Base-by-base conservation (phyloP, 257 asterid species). In the Solanum megistacrolobum region DNA sequence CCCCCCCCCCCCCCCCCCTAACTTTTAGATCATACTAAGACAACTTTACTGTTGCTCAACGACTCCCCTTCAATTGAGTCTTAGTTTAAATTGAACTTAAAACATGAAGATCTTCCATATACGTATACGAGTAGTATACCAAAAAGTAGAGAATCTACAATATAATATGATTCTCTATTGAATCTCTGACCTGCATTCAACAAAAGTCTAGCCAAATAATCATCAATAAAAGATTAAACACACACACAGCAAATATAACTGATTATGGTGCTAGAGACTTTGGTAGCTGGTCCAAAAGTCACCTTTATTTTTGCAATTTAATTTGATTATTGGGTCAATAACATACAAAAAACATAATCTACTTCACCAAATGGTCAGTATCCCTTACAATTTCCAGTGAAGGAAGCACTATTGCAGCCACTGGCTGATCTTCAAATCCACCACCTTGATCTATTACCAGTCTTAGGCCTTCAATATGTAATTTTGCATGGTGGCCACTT, bases 401-500 rank as follows among this genome's bases (percentile, higher is more conserved):
- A 7, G 99, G 99, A 85, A 95, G 97, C 88, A 96, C 89, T 55
- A 94, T 72, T 12, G 98, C 98, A 78, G 99, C 98, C 16, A 96
- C 92, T 0, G 98, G 98, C 85, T 91, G 95, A 60, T 48, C 38
- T 88, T 89, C 94, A 29, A 94, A 52, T 20, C 98, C 98, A 71
- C 99, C 99, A 71, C 98, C 93, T 91, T 88, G 86, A 91, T 96
- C 99, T 43, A 94, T 94, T 87, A 96, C 92, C 88, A 96, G 89
- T 85, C 99, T 92, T 25, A 89, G 89, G 27, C 93, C 98, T 82
- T 94, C 97, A 12, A 94, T 74, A 65, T 95, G 92, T 82, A 95
- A 92, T 92, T 93, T 92, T 35, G 89, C 98, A 87, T 97, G 98
- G 91, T 96, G 99, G 78, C 98, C 98, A 27, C 98, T 96, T 31